Evolutionary conservation across 192 early-diverging fungal species (phyloP).

Genomic region (Funneliformis geosporum): DNA sequence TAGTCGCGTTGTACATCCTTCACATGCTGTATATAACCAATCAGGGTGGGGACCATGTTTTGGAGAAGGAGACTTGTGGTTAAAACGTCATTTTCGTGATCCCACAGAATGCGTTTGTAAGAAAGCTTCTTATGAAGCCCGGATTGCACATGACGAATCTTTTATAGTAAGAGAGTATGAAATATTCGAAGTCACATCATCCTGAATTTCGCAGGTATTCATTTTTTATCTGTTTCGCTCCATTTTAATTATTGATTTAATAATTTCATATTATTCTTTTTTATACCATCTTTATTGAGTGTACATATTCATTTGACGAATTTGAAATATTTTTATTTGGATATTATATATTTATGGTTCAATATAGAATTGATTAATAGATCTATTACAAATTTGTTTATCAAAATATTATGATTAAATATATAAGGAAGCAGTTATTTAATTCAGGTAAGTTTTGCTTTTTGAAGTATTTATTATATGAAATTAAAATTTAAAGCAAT

Average conservation of each 20-base stretch:
- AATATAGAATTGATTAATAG: neutral
- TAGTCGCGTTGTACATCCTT: neutral
- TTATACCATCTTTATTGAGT: neutral
- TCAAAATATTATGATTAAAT: too few relatives aligned
- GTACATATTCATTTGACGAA: neutral
- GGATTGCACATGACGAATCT: neutral
- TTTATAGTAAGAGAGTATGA: constrained; percentile 2
- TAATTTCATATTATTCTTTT: neutral
- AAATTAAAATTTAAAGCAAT: too few relatives aligned
- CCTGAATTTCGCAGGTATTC: neutral
- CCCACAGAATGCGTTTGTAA: neutral
- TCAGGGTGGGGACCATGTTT: constrained; percentile 1
- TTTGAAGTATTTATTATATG: neutral
- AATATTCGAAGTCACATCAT: neutral
- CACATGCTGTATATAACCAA: neutral
- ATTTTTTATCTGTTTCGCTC: neutral
- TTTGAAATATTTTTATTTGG: neutral
- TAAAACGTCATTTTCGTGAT: neutral
- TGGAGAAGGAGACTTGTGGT: neutral
- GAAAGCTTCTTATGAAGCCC: neutral
- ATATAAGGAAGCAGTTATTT: too few relatives aligned
- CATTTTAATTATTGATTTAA: neutral
- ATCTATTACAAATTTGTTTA: neutral
- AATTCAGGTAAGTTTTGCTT: neutral
- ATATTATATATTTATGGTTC: too few relatives aligned